Evolutionary conservation across 2,329 filamentous ascomycete genomes (phyloP).

Genomic region (Pyrenochaeta sp.): DNA sequence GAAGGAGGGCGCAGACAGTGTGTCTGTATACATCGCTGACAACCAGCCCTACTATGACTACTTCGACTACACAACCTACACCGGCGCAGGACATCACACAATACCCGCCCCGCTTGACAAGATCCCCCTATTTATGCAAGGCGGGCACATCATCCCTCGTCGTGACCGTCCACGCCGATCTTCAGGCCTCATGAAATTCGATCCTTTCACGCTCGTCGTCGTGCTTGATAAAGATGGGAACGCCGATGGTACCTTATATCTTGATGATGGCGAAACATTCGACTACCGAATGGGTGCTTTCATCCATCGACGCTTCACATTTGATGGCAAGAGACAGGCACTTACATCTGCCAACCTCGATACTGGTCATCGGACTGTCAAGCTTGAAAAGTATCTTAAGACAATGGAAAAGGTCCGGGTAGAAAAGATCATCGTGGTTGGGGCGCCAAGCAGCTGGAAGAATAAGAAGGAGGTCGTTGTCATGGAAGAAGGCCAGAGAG

Average conservation of each 20-base stretch:
- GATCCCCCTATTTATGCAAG: slow-evolving; percentile 90
- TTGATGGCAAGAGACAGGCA: slow-evolving; percentile 62
- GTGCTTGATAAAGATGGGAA: slow-evolving; percentile 72
- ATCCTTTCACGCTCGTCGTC: slow-evolving; percentile 92
- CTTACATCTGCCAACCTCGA: slow-evolving; percentile 70
- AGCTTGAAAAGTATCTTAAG: slow-evolving; percentile 79
- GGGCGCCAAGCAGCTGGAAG: slow-evolving; percentile 77
- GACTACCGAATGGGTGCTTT: slow-evolving; percentile 86
- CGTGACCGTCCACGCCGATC: slow-evolving; percentile 88
- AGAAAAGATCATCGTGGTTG: slow-evolving; percentile 85
- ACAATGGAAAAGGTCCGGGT: slow-evolving; percentile 79
- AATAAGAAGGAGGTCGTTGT: slow-evolving; percentile 69
- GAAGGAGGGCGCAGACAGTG: slow-evolving; percentile 74
- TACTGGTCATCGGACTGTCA: slow-evolving; percentile 62
- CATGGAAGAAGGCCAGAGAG: slow-evolving; percentile 65
- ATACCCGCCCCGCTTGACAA: slow-evolving; percentile 82
- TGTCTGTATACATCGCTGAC: slow-evolving; percentile 88
- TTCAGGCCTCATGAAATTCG: slow-evolving; percentile 87
- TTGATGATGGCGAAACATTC: slow-evolving; percentile 93
- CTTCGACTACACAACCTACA: slow-evolving; percentile 82
- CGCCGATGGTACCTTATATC: slow-evolving; percentile 84
- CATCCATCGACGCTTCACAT: slow-evolving; percentile 83
- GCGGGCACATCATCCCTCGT: slow-evolving; percentile 89
- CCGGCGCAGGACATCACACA: slow-evolving; percentile 75
- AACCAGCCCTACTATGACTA: slow-evolving; percentile 94